Conservation (phyloP, 371 early-diverging fungal genomes). For the Mortierella sp. region DNA sequence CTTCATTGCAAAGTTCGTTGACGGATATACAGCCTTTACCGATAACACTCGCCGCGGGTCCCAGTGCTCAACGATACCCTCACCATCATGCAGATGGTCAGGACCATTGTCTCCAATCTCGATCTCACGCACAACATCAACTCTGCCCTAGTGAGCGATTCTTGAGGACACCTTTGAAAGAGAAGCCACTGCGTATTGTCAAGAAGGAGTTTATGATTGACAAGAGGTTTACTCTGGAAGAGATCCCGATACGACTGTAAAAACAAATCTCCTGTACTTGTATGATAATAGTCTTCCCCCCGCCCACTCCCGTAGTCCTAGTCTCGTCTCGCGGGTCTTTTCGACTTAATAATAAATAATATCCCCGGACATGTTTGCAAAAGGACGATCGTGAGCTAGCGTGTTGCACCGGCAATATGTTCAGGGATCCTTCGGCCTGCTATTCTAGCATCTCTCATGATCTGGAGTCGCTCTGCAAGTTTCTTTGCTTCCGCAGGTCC, state of each 20-base stretch:
- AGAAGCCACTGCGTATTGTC: constrained; percentile 19
- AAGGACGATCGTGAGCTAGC: neutral
- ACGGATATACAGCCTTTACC: constrained; percentile 15
- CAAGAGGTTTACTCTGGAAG: constrained; percentile 44
- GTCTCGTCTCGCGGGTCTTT: no score
- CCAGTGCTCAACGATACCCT: neutral
- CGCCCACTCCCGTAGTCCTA: no score
- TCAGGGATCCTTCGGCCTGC: constrained; percentile 33
- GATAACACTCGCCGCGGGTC: neutral
- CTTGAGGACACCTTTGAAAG: constrained; percentile 3
- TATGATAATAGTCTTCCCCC: no score
- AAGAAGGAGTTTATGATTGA: constrained; percentile 39
- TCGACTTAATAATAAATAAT: no score
- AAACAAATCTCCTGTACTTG: no score
- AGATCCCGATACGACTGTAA: constrained; percentile 41
- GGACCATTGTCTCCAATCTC: constrained; percentile 2
- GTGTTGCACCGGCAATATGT: constrained; percentile 26
- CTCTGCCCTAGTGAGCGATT: neutral
- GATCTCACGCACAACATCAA: no score
- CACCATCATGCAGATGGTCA: neutral
- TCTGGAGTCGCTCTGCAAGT: constrained; percentile 26
- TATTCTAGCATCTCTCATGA: constrained; percentile 38
- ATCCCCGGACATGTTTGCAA: no score
- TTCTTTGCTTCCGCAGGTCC: constrained; percentile 33
- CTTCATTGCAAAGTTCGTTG: neutral